Percentiles rank a stretch among this genome's conserved stretches.
Conservation (phyloP, 2,329 filamentous ascomycete genomes). For the Cladorrhinum sp. region DNA sequence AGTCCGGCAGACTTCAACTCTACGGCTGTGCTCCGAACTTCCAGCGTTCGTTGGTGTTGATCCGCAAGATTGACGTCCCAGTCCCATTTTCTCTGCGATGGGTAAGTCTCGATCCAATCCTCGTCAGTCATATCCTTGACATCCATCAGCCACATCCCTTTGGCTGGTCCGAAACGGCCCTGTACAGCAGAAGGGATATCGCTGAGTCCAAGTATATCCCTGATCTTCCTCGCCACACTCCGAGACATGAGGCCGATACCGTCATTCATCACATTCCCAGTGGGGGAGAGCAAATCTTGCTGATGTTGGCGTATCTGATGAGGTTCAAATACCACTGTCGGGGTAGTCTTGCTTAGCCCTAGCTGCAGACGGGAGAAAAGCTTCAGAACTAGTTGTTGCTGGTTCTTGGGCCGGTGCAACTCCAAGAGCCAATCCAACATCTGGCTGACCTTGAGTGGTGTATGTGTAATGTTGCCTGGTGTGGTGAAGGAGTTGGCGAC, state of each 20-base stretch:
- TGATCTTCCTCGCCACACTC: slow-evolving; percentile 53
- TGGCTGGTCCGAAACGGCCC: slow-evolving; percentile 67
- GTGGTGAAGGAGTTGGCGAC: background rate
- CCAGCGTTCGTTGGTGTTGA: slow-evolving; percentile 58
- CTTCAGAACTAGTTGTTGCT: slow-evolving; percentile 49
- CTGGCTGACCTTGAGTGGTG: slow-evolving; percentile 36
- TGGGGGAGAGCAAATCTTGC: slow-evolving; percentile 40
- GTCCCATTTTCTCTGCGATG: slow-evolving; percentile 67
- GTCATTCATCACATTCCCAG: slow-evolving; percentile 57
- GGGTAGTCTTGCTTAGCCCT: slow-evolving; percentile 50
- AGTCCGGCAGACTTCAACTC: slow-evolving; percentile 52
- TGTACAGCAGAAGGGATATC: slow-evolving; percentile 65
- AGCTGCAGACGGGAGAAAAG: slow-evolving; percentile 57
- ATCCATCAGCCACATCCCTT: slow-evolving; percentile 71
- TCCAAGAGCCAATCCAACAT: slow-evolving; percentile 55
- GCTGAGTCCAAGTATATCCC: slow-evolving; percentile 46
- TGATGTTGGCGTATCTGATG: slow-evolving; percentile 43
- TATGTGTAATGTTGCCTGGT: slow-evolving; percentile 23
- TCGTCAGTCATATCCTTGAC: slow-evolving; percentile 42
- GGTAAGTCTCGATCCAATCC: slow-evolving; percentile 64
- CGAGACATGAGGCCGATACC: slow-evolving; percentile 65
- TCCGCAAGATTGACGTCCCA: slow-evolving; percentile 43
- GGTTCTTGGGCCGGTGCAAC: slow-evolving; percentile 38
- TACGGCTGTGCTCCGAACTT: slow-evolving; percentile 52
- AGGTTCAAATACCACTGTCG: slow-evolving; percentile 44